These are phyloP conservation scores for Westerdykella sp. DNA, from an alignment of 2,329 filamentous ascomycete genomes.

Conservation along the genomic window DNA sequence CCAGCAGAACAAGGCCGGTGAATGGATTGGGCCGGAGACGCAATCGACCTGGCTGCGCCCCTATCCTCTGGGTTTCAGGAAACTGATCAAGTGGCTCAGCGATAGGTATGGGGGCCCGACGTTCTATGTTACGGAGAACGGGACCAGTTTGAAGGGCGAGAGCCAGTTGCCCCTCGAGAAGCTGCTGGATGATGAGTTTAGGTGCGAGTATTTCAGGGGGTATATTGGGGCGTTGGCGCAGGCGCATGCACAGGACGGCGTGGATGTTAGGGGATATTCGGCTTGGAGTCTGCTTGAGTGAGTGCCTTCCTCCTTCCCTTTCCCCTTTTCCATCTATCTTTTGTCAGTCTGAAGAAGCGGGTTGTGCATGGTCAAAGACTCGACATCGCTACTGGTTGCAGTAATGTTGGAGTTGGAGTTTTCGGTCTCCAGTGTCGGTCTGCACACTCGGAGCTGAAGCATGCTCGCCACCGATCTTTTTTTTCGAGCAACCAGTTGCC, in stretches of 20 bases:
- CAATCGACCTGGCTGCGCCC: slow-evolving; percentile 77
- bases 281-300: slow-evolving; percentile 83
- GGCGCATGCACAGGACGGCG: slow-evolving; percentile 65
- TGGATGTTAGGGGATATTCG: slow-evolving; percentile 73
- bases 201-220: slow-evolving; percentile 68
- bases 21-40: slow-evolving; percentile 73
- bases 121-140: slow-evolving; percentile 87
- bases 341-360: neutral
- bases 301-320: slow-evolving; percentile 26
- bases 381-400: too few species aligned
- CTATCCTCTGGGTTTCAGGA: slow-evolving; percentile 68
- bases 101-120: slow-evolving; percentile 68
- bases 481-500: too few species aligned
- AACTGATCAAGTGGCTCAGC: slow-evolving; percentile 53
- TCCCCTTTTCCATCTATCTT: neutral
- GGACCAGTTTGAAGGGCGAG: slow-evolving; percentile 76
- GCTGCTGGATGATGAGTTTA: slow-evolving; percentile 75
- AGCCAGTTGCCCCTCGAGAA: slow-evolving; percentile 65
- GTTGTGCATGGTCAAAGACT: neutral
- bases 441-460: too few species aligned
- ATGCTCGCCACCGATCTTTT: too few species aligned
- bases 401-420: too few species aligned
- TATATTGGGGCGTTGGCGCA: slow-evolving; percentile 73
- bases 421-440: too few species aligned
- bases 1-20: slow-evolving; percentile 64